Percentiles rank a stretch among this genome's conserved stretches.
These are phyloP conservation scores for Phytopythium montanum DNA, from an alignment of 352 stramenopile genomes.

Conservation along the genomic window DNA sequence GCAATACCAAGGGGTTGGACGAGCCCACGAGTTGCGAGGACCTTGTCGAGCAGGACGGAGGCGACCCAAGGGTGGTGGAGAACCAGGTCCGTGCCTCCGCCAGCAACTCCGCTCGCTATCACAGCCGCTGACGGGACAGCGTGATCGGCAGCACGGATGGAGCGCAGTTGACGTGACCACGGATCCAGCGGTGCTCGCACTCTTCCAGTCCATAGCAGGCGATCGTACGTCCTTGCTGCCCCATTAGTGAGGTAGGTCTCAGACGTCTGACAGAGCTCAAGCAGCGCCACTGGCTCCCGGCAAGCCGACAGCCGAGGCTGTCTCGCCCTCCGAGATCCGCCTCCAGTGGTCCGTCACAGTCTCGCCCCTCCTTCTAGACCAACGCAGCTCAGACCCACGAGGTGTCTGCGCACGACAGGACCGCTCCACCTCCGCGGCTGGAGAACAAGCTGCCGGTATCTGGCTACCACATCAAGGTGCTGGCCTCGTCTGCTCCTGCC, in stretches of 20 bases:
- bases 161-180: constrained; percentile 63
- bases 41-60: constrained; percentile 31
- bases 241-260: not conserved
- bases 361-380: not conserved
- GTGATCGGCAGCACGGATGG: constrained; percentile 37
- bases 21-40: not conserved
- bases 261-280: not conserved
- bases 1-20: not conserved
- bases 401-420: constrained; percentile 15
- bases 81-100: constrained; percentile 20
- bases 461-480: constrained; percentile 55
- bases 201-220: constrained; percentile 38
- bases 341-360: not conserved
- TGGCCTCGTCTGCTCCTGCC: not conserved
- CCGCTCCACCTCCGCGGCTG: constrained; percentile 18
- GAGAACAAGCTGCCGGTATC: constrained; percentile 59
- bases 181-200: constrained; percentile 30
- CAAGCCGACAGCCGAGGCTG: not conserved
- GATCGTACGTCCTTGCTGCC: constrained; percentile 22
- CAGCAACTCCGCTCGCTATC: not conserved
- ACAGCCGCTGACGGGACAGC: not conserved
- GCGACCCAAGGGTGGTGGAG: constrained; percentile 45
- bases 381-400: not conserved
- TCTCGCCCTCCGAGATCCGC: not conserved
- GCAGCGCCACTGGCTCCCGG: constrained; percentile 32